A percentile compares a stretch with the other conserved stretches of the same genome.
Evolutionary conservation across 768 basidiomycete genomes (phyloP).

Genomic region (Amanita rimosa): DNA sequence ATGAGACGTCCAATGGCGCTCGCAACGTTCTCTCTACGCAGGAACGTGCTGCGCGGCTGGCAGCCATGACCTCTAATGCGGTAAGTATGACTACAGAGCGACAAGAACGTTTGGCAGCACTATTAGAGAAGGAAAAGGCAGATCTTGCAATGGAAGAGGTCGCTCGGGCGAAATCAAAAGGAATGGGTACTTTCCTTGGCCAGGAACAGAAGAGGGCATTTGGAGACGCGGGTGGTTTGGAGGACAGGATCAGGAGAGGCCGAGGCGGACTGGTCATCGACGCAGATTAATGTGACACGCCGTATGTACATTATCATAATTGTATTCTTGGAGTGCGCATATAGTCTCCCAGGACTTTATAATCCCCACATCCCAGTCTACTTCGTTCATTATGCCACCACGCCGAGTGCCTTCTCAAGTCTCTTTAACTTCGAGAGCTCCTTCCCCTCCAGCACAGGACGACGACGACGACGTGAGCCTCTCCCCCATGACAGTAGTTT

Average conservation of each 20-base stretch:
- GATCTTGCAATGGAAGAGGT: conserved; percentile 65
- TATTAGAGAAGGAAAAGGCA: conserved; percentile 69
- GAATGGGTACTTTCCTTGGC: conserved; percentile 72
- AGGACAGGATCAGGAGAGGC: conserved; percentile 68
- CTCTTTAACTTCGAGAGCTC: conserved; percentile 36
- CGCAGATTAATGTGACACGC: conserved; percentile 30
- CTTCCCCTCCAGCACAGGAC: conserved; percentile 27
- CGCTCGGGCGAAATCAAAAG: conserved; percentile 58
- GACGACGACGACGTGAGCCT: conserved; percentile 32
- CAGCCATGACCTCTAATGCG: conserved; percentile 79
- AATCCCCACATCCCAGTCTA: background rate
- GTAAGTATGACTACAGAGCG: conserved; percentile 55
- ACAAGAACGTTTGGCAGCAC: conserved; percentile 52
- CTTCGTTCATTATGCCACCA: conserved; percentile 28
- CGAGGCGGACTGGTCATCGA: conserved; percentile 61
- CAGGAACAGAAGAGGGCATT: conserved; percentile 81
- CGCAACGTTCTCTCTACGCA: conserved; percentile 17
- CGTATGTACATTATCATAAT: background rate
- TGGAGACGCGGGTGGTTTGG: conserved; percentile 65
- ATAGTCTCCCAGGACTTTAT: background rate
- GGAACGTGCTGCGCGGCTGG: conserved; percentile 77
- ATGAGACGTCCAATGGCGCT: conserved; percentile 12
- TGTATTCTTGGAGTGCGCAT: background rate
- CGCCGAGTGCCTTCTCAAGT: conserved; percentile 39
- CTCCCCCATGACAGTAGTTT: background rate